phyloP scores from a whole-genome alignment of 305 asterid genomes.

The Fraxinus sp. region DNA sequence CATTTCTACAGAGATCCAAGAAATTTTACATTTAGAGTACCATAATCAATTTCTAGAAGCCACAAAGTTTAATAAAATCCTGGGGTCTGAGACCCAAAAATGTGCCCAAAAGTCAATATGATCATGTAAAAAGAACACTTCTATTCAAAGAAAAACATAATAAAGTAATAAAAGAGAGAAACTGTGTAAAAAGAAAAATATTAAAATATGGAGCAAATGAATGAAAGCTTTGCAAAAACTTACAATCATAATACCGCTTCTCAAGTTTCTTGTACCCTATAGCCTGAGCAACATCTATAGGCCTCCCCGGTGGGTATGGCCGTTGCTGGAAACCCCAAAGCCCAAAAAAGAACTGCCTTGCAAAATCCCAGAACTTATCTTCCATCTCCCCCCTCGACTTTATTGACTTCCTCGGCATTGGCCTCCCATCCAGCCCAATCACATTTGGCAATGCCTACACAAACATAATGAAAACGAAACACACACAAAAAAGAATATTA shows the following conservation, averaged over 20 bases:
- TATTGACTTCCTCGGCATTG: slow-evolving; percentile 93
- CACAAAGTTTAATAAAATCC: not conserved
- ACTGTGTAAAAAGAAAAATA: not conserved
- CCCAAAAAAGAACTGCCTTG: slow-evolving; percentile 93
- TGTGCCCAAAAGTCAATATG: not conserved
- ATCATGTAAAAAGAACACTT: not conserved
- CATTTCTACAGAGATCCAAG: not conserved
- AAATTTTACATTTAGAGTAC: not conserved
- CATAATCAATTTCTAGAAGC: not conserved
- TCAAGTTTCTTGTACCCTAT: slow-evolving; percentile 87
- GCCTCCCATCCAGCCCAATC: slow-evolving; percentile 91
- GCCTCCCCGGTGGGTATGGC: slow-evolving; percentile 90
- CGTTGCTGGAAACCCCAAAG: slow-evolving; percentile 96
- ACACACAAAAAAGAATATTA: slow-evolving; percentile 2
- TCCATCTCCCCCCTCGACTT: slow-evolving; percentile 54
- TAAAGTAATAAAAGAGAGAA: not conserved
- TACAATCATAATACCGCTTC: slow-evolving; percentile 81
- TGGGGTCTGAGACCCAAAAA: not conserved
- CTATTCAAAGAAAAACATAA: not conserved
- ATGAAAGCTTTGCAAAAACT: slow-evolving; percentile 26
- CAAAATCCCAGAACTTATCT: slow-evolving; percentile 94
- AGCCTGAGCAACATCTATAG: slow-evolving; percentile 91
- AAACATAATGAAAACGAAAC: slow-evolving; percentile 23
- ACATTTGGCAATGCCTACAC: slow-evolving; percentile 86
- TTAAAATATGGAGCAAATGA: not conserved